Evolutionary conservation across 2,329 filamentous ascomycete species (phyloP).

Genomic region (Alternaria sp.): DNA sequence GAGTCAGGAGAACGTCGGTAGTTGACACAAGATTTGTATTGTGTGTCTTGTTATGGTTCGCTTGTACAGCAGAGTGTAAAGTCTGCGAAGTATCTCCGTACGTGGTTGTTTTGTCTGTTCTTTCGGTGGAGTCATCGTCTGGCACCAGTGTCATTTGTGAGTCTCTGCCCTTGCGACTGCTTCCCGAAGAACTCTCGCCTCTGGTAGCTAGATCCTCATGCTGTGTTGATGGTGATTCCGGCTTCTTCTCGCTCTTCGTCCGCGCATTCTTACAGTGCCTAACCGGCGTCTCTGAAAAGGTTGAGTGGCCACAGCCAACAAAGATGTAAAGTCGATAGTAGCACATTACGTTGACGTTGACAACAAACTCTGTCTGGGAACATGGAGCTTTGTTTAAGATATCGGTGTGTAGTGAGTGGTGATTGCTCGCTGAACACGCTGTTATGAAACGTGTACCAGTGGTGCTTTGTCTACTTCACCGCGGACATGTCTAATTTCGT

Average conservation of each 20-base stretch:
- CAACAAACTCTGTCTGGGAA: not conserved
- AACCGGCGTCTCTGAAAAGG: constrained; percentile 42
- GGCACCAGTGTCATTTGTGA: not conserved
- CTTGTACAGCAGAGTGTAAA: not conserved
- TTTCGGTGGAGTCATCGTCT: not conserved
- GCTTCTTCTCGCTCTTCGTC: not conserved
- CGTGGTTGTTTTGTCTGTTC: not conserved
- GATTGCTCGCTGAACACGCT: not conserved
- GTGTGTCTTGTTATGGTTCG: not conserved
- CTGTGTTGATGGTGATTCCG: not conserved
- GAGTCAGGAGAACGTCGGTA: not conserved
- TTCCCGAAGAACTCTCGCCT: not conserved
- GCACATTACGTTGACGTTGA: constrained; percentile 45
- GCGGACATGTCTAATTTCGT: not conserved
- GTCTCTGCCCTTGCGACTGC: not conserved
- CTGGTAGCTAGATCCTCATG: not conserved
- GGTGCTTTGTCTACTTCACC: not conserved
- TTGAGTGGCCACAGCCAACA: constrained; percentile 51
- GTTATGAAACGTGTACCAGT: not conserved
- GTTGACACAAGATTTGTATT: too few relatives aligned
- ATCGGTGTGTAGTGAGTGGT: not conserved
- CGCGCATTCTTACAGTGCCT: constrained; percentile 40
- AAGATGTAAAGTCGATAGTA: constrained; percentile 53
- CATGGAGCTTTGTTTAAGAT: not conserved
- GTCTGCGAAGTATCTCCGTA: not conserved